phyloP scores from a whole-genome alignment of 1,284 basidiomycete genomes.

The Exobasidium rhododendri region DNA sequence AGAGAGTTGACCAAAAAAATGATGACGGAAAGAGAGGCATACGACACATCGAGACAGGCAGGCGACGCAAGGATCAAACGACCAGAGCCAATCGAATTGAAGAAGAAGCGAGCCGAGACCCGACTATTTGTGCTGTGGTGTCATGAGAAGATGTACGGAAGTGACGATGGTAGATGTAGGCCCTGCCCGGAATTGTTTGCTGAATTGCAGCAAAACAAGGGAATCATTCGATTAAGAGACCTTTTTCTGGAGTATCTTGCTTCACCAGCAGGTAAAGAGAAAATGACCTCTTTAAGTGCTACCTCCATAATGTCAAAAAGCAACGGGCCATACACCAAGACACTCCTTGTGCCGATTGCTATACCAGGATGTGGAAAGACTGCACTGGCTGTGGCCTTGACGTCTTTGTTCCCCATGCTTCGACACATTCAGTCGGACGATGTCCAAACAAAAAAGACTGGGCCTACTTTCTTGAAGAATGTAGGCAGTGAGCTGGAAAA shows the following conservation, averaged over 20 bases:
- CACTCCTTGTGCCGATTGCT: slow-evolving; percentile 80
- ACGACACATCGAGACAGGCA: slow-evolving; percentile 11
- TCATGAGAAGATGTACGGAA: slow-evolving; percentile 45
- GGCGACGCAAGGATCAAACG: slow-evolving; percentile 13
- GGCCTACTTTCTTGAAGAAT: slow-evolving; percentile 72
- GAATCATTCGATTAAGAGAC: slow-evolving; percentile 79
- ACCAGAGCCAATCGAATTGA: slow-evolving; percentile 31
- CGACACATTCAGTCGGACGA: slow-evolving; percentile 80
- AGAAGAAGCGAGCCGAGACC: slow-evolving; percentile 44
- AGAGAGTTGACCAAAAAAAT: slow-evolving; percentile 79
- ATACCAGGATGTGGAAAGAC: slow-evolving; percentile 97
- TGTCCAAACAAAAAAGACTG: slow-evolving; percentile 73
- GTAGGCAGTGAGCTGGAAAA: slow-evolving; percentile 58
- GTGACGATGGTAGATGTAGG: slow-evolving; percentile 64
- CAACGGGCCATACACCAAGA: slow-evolving; percentile 62
- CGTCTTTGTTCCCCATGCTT: slow-evolving; percentile 67
- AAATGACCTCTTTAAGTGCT: slow-evolving; percentile 45
- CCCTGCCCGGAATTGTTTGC: slow-evolving; percentile 66
- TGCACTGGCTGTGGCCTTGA: slow-evolving; percentile 72
- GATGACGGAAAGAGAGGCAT: slow-evolving; percentile 30
- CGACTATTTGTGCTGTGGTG: slow-evolving; percentile 44
- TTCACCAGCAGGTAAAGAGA: slow-evolving; percentile 37
- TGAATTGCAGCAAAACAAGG: slow-evolving; percentile 68
- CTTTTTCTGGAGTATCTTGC: slow-evolving; percentile 71
- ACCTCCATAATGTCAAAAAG: not conserved